Base-by-base conservation (phyloP, 257 asterid genomes). In the Prunella vulgaris region DNA sequence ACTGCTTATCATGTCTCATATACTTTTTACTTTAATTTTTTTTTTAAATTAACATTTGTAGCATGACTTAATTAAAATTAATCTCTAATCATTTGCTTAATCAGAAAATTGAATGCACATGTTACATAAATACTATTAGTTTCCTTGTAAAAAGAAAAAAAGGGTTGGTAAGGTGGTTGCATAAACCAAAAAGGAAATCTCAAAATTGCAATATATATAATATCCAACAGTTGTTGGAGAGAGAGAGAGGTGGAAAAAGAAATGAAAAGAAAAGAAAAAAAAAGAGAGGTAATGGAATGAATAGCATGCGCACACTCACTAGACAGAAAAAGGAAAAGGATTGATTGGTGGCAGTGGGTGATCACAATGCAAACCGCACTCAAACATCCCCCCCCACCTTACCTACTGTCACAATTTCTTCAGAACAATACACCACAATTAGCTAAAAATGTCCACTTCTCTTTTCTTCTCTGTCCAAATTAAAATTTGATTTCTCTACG, bases 301-400 rank as follows among this genome's bases (percentile, higher is more conserved):
- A 44, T 18, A 57, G 14, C 71, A 32, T 70, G 79, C 77, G 80
- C 81, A 77, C 51, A 80, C 0, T 5, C 9, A 14, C 37, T 13
- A 49, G 40, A 10, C 35, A 3, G 14, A 7, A 21, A 40, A 49
- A 40, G 37, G 3, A 64, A 7, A 38, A 37, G 51, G 54, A 28
- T 40, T 67, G 76, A 81, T 64, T 76, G 87, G 87, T 74, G 80
- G 82, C n/a, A n/a, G 76, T 30, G 27, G n/a, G 18, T 44, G 51
- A 71, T 66, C 65, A 30, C 79, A 75, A 60, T 74, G 82, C 71
- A 79, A 62, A 18, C 69, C 75, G 82, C 86, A 81, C 80, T 81
- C 66, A 35, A 17, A 48, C 15, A 1, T n/a, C n/a, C n/a, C n/a
- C n/a, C n/a, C n/a, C n/a, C n/a, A 0, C n/a, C 18, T 44, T 35